Base-by-base conservation (phyloP, 2,329 filamentous ascomycete species). In the Grosmannia clavigera region DNA sequence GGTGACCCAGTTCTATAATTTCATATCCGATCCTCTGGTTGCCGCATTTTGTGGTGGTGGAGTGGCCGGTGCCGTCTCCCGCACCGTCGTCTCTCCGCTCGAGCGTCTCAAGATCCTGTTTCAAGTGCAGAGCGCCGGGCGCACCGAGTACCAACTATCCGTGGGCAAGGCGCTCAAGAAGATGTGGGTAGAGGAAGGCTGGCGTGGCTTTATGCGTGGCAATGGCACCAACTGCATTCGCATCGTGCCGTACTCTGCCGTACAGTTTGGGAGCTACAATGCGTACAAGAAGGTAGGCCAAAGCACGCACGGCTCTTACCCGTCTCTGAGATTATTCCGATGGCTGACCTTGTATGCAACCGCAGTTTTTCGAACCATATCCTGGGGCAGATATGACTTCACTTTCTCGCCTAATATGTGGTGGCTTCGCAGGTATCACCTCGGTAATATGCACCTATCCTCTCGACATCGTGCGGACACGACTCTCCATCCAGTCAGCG, bases 191-290 rank as follows among this genome's bases (percentile, higher is more conserved):
- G 94, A 99, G 71, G 94, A 99, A 74, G 94, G 94, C 59, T 97
- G 92, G 90, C 85, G 85, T 72, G 94, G 94, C 0, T 95, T 97
- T 74, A 95, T 99, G 92, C 85, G 91, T 66, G 94, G 94, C 58
- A 99, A 99, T 71, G 94, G 94, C 64, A 96, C 92, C 63, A 99
- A 99, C 73, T 99, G 94, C 78, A 90, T 99, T 68, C 89, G 94
- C 63, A 99, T 99, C 66, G 90, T 99, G 58, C 94, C 94, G 5
- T 99, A 99, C 73, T 97, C 92, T 57, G 94, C 94, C 12, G 94
- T 97, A 50, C 94, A 99, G 70, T 99, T 99, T 73, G 92, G 92
- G 66, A 95, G 91, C 70, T 99, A 97, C 77, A 97, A 95, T 71
- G 84, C 97, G 66, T 99, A 99, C 76, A 96, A 95, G 74, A 82